A percentile compares a stretch with the other conserved stretches of the same genome.
Evolutionary conservation across 148 eudicot species (phyloP).

Genomic region (Euryodendron excelsum): DNA sequence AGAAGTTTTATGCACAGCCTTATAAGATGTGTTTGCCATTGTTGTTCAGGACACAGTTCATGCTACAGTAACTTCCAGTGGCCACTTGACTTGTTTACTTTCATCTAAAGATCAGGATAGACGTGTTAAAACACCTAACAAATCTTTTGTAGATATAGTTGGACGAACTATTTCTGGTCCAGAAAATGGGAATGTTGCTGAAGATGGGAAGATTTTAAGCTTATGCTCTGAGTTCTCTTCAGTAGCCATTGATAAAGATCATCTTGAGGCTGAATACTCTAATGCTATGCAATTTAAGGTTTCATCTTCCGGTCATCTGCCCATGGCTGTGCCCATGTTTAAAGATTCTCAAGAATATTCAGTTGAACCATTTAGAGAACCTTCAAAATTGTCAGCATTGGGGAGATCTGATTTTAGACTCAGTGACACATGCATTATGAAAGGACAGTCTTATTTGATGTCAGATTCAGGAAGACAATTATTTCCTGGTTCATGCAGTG

Average conservation of each 20-base stretch:
- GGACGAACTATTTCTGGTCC: constrained; percentile 32
- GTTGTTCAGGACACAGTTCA: constrained; percentile 31
- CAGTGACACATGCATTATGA: constrained; percentile 5
- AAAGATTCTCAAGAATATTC: constrained; percentile 20
- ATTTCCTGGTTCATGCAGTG: constrained; percentile 14
- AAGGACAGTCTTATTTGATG: constrained; percentile 15
- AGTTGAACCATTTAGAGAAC: constrained; percentile 23
- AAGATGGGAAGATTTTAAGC: constrained; percentile 25
- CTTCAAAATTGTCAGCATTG: constrained; percentile 6
- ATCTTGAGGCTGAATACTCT: constrained; percentile 18
- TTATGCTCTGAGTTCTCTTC: constrained; percentile 39
- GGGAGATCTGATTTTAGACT: constrained; percentile 6
- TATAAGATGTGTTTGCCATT: constrained; percentile 1
- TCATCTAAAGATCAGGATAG: constrained; percentile 28
- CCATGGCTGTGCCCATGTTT: constrained; percentile 13
- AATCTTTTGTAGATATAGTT: constrained; percentile 47
- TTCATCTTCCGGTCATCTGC: constrained; percentile 23
- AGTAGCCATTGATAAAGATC: constrained; percentile 16
- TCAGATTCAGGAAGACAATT: constrained; percentile 15
- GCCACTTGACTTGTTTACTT: constrained; percentile 16
- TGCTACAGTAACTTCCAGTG: constrained; percentile 15
- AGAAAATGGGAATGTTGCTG: constrained; percentile 30
- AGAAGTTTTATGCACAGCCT: neutral
- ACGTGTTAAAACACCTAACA: constrained; percentile 22
- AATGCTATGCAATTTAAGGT: constrained; percentile 14